Percentiles rank a stretch among this genome's conserved stretches.
Evolutionary conservation across 768 basidiomycete species (phyloP).

Genomic region (Lyophyllum decastes): DNA sequence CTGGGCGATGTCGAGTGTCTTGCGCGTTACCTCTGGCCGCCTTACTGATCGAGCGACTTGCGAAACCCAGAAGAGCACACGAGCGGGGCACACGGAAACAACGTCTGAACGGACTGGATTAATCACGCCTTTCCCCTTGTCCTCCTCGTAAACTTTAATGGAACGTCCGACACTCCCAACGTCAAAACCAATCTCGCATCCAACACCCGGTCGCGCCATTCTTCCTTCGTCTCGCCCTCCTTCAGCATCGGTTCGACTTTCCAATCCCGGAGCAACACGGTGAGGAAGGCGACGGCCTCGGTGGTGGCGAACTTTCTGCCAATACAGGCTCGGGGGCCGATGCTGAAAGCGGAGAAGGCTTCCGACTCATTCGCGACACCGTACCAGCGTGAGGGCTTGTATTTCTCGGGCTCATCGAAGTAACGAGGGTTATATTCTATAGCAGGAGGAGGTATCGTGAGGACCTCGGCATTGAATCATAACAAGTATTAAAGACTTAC

Average conservation of each 20-base stretch:
- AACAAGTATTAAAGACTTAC: slow-evolving; percentile 30
- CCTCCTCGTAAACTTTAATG: slow-evolving; percentile 33
- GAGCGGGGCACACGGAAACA: no score
- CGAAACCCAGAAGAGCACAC: neutral
- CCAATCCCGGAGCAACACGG: slow-evolving; percentile 53
- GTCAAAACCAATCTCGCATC: slow-evolving; percentile 30
- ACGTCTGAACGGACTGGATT: neutral
- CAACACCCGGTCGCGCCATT: slow-evolving; percentile 37
- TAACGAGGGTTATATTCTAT: slow-evolving; percentile 52
- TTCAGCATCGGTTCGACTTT: slow-evolving; percentile 43
- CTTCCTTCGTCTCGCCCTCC: slow-evolving; percentile 35
- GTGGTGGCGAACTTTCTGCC: slow-evolving; percentile 56
- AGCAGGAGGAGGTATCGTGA: neutral
- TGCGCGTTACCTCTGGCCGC: no score
- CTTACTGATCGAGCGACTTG: no score
- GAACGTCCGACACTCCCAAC: slow-evolving; percentile 34
- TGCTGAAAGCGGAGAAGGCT: slow-evolving; percentile 45
- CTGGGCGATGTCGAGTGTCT: no score
- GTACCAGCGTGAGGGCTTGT: slow-evolving; percentile 52
- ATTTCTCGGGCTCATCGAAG: slow-evolving; percentile 45
- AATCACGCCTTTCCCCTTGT: neutral
- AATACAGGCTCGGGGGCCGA: slow-evolving; percentile 52
- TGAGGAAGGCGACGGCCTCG: slow-evolving; percentile 54
- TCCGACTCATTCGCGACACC: slow-evolving; percentile 41
- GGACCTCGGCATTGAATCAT: neutral